phyloP scores from a whole-genome alignment of 805 yeast genomes.

The Hanseniaspora taiwanica region DNA sequence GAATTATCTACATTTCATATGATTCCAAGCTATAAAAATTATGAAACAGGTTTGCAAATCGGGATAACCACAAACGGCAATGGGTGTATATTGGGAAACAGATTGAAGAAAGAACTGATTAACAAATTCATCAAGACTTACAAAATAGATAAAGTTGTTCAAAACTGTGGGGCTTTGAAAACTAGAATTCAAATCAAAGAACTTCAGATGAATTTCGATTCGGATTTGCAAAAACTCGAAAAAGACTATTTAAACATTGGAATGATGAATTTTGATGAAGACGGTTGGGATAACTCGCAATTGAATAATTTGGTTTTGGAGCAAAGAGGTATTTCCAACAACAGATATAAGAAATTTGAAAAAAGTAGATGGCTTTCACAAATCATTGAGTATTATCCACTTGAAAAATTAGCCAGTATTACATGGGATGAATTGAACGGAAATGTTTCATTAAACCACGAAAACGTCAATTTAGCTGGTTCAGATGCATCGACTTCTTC shows the following conservation, averaged over 20 bases:
- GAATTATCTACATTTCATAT: conserved; percentile 63
- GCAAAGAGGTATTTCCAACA: conserved; percentile 30
- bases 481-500: no score
- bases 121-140: conserved; percentile 40
- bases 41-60: conserved; percentile 44
- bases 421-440: conserved; percentile 30
- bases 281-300: conserved; percentile 44
- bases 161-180: conserved; percentile 56
- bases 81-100: conserved; percentile 76
- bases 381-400: conserved; percentile 81
- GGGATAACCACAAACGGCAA: conserved; percentile 80
- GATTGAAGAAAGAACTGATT: conserved; percentile 64
- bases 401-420: conserved; percentile 45
- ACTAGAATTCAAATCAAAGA: conserved; percentile 25
- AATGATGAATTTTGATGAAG: conserved; percentile 44
- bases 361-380: conserved; percentile 80
- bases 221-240: conserved; percentile 6
- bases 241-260: conserved; percentile 18
- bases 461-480: no score
- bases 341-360: conserved; percentile 38
- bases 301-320: conserved; percentile 54
- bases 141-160: conserved; percentile 56
- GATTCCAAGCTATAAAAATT: conserved; percentile 53
- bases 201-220: neutral
- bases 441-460: no score